Evolutionary conservation across 371 early-diverging fungal genomes (phyloP).

Genomic region (Saksenaea oblongispora): DNA sequence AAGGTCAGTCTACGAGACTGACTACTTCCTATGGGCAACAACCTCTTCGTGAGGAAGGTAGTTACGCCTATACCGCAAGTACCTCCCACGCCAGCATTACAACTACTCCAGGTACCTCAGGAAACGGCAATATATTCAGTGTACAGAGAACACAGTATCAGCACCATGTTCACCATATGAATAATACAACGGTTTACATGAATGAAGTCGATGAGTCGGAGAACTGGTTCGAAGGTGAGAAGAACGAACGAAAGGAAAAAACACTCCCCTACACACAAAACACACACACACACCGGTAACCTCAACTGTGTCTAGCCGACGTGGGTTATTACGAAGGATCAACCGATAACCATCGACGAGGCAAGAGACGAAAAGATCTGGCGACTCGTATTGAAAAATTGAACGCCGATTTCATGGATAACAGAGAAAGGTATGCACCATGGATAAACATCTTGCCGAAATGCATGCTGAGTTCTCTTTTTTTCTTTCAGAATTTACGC

Average conservation of each 20-base stretch:
- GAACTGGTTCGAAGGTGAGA: slow-evolving; percentile 22
- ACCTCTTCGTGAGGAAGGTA: neutral
- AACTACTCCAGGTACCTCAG: neutral
- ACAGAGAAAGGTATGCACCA: slow-evolving; percentile 36
- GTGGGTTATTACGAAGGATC: slow-evolving; percentile 10
- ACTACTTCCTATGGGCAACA: slow-evolving; percentile 2
- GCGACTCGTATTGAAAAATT: slow-evolving; percentile 35
- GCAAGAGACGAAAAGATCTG: slow-evolving; percentile 41
- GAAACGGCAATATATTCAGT: neutral
- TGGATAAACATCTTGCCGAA: neutral
- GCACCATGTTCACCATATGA: slow-evolving; percentile 10
- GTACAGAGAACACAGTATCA: slow-evolving; percentile 7
- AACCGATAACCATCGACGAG: slow-evolving; percentile 30
- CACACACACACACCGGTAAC: neutral
- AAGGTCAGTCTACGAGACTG: neutral
- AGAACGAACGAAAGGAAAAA: neutral
- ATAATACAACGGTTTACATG: slow-evolving; percentile 8
- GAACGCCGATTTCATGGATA: slow-evolving; percentile 43
- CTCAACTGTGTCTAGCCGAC: slow-evolving; percentile 1
- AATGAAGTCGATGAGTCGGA: slow-evolving; percentile 23
- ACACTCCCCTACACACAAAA: neutral
- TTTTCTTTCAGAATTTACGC: slow-evolving; percentile 26
- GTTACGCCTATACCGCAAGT: neutral
- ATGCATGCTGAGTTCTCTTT: slow-evolving; percentile 5
- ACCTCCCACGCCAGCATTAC: neutral